Evolutionary conservation across 805 yeast species (phyloP), one percentile per base, ranked within the genome.

Genomic region (Starmerella lactis-condensi): DNA sequence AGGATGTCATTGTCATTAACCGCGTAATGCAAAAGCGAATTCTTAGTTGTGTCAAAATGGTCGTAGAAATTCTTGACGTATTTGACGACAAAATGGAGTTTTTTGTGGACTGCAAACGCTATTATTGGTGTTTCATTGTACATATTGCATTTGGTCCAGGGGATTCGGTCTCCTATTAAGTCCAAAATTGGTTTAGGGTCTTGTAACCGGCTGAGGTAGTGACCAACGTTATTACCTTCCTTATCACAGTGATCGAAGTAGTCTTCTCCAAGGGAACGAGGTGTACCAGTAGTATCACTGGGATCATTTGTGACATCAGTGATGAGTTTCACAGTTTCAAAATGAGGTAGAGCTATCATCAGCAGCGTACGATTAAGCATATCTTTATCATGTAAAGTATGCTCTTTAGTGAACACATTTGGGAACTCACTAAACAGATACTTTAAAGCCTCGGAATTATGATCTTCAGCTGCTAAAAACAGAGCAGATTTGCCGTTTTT

Each of bases 11-110:
- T 50, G 11, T 65, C 62, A 10, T 63, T 62, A 30, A 66, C 64
- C 19, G 79, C 55, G 3, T 76, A 64, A 52, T 85, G 96, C 20
- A 85, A 54, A 3, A 85, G 46, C 0, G 89, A 70, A 47, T 82
- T 81, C 0, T 85, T 85, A 33, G 67, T 64, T 15, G 49, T 52
- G 46, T 85, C 95, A 6, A 68, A 55, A 47, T 85, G 95, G 18
- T 69, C 72, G 26, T 29, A 41, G 15, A 40, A 32, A 20, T 38
- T 38, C 11, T 6, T 19, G 31, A 6, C 26, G n/a, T 7, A 22
- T 20, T 3, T 27, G 18, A 1, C 26, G 13, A n/a, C 32, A 20
- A 14, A 22, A 22, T 30, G 35, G 20, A 14, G 30, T 29, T 4
- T 37, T 22, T 12, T 34, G 19, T 3, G 35, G 36, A 8, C 17